Conservation (phyloP, 1,139 yeast species). For the Debaryomyces subglobosus region DNA sequence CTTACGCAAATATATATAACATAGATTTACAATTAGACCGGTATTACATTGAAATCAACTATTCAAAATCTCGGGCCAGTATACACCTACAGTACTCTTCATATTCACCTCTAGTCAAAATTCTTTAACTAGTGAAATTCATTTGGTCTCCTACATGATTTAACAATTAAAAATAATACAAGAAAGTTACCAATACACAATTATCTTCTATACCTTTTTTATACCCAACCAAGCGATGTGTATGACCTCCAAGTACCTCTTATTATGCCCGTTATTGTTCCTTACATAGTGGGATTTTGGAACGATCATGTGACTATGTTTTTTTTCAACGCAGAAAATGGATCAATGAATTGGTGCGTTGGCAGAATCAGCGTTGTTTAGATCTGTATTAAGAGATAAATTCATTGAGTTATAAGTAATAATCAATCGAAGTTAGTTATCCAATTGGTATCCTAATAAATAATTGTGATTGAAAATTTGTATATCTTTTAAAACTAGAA, state of each 20-base stretch:
- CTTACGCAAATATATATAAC: too few species aligned
- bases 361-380: constrained; percentile 10
- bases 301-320: constrained; percentile 3
- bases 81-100: too few species aligned
- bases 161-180: too few species aligned
- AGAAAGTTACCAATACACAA: too few species aligned
- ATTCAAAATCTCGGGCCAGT: too few species aligned
- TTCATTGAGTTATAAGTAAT: not conserved
- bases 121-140: too few species aligned
- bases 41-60: too few species aligned
- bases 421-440: constrained; percentile 7
- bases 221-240: not conserved
- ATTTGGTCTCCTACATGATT: too few species aligned
- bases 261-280: not conserved
- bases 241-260: not conserved
- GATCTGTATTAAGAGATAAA: not conserved
- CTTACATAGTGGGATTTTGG: not conserved
- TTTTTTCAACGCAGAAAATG: constrained; percentile 1
- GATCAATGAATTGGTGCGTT: constrained; percentile 10
- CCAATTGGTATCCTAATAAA: constrained; percentile 3
- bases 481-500: not conserved
- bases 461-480: constrained; percentile 1
- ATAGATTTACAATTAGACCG: too few species aligned
- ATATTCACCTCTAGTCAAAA: too few species aligned
- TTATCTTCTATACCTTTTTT: not conserved